Evolutionary conservation across 2,329 filamentous ascomycete species (phyloP).

Genomic region (Pseudocercospora crystallina): DNA sequence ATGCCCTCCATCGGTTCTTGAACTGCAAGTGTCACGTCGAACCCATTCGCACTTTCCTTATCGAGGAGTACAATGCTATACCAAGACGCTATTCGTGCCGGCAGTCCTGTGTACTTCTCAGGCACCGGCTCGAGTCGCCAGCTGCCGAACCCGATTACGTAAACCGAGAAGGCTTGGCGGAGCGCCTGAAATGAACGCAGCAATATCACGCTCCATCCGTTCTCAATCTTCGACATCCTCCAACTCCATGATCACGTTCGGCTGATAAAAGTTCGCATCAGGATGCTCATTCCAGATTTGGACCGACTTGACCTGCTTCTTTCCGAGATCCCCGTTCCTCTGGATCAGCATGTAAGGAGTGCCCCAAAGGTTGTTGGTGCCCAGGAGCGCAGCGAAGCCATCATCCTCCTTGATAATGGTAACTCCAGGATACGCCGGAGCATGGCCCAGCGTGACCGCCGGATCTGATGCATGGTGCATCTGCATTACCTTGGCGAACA

Average conservation of each 20-base stretch:
- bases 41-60: too few species aligned
- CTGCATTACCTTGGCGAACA: constrained; percentile 14
- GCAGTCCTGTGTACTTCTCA: too few species aligned
- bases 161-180: too few species aligned
- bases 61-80: too few species aligned
- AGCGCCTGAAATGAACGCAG: too few species aligned
- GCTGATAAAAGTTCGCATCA: constrained; percentile 3
- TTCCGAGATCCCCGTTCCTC: constrained; percentile 7
- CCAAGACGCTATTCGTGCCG: too few species aligned
- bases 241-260: constrained; percentile 20
- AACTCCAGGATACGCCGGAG: constrained; percentile 9
- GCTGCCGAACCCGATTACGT: too few species aligned
- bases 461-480: background rate
- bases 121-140: too few species aligned
- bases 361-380: constrained; percentile 12
- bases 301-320: constrained; percentile 16
- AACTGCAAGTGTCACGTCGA: too few species aligned
- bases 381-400: constrained; percentile 15
- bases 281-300: constrained; percentile 7
- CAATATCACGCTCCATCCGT: too few species aligned
- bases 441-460: constrained; percentile 1
- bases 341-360: constrained; percentile 18
- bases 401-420: constrained; percentile 6
- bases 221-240: constrained; percentile 4
- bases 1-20: too few species aligned